Evolutionary conservation across 2,329 filamentous ascomycete species (phyloP).

Genomic region (Dactylellina leptospora): DNA sequence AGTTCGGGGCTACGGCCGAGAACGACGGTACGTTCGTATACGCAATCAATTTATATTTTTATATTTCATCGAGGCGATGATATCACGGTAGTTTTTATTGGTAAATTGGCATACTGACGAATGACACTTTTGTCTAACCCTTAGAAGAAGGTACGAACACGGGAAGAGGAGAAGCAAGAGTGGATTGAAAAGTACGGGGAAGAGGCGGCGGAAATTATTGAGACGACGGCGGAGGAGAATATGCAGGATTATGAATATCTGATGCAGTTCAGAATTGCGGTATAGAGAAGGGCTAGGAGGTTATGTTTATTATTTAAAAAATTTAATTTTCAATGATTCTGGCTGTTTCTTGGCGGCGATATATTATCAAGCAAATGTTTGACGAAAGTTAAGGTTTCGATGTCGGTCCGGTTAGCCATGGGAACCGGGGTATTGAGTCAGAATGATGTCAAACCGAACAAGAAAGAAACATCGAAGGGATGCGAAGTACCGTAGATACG

Average conservation of each 20-base stretch:
- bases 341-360: too few species aligned
- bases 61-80: too few species aligned
- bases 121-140: neutral
- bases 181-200: conserved; percentile 79
- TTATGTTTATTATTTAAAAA: too few species aligned
- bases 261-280: conserved; percentile 77
- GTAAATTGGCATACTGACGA: conserved; percentile 14
- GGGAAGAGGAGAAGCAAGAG: conserved; percentile 73
- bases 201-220: conserved; percentile 74
- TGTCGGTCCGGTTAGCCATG: too few species aligned
- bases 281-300: conserved; percentile 59
- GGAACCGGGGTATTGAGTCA: too few species aligned
- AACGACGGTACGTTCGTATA: conserved; percentile 63
- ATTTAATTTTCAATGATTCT: too few species aligned
- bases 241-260: conserved; percentile 80
- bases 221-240: conserved; percentile 75
- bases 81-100: too few species aligned
- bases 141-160: conserved; percentile 67
- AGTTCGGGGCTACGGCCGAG: conserved; percentile 79
- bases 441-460: too few species aligned
- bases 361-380: too few species aligned
- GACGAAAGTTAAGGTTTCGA: too few species aligned
- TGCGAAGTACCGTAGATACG: too few species aligned
- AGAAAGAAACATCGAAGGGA: too few species aligned
- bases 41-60: neutral